These are phyloP conservation scores for Entelexis paramagnoliae DNA, from an alignment of 1,139 yeast genomes.

Conservation along the genomic window DNA sequence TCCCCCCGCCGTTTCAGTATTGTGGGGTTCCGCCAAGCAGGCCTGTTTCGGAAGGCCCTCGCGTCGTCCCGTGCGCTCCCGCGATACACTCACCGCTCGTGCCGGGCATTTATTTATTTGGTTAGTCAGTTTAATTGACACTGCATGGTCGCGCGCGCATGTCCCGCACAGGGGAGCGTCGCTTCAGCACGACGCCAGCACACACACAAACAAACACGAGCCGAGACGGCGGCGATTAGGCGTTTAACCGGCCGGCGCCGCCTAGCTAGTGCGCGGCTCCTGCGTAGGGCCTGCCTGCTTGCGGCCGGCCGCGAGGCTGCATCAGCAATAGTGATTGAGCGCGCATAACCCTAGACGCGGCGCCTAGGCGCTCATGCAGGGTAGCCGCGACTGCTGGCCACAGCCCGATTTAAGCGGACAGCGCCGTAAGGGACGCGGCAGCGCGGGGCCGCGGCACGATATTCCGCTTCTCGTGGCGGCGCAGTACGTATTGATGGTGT, in stretches of 20 bases:
- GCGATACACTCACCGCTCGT: too few species aligned
- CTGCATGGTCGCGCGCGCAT: not conserved
- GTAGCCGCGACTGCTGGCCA: not conserved
- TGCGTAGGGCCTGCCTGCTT: not conserved
- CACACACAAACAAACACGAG: not conserved
- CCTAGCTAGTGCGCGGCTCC: too few species aligned
- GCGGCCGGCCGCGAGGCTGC: not conserved
- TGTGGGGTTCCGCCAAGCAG: too few species aligned
- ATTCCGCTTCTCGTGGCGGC: too few species aligned
- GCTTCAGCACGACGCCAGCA: not conserved
- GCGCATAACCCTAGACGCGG: not conserved
- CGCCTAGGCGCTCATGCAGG: not conserved
- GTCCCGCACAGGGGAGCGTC: not conserved
- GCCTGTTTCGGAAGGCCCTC: too few species aligned
- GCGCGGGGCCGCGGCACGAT: too few species aligned
- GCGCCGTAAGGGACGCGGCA: not conserved
- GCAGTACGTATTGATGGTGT: too few species aligned
- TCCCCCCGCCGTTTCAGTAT: too few species aligned
- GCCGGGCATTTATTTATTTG: not conserved
- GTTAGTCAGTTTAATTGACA: conserved; percentile 2
- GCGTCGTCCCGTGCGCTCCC: too few species aligned
- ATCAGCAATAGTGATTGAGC: conserved; percentile 1
- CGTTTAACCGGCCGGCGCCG: not conserved
- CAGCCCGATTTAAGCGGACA: too few species aligned
- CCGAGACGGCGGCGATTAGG: not conserved